Conservation (phyloP, 1,139 yeast genomes). For the Blastobotrys indianensis region DNA sequence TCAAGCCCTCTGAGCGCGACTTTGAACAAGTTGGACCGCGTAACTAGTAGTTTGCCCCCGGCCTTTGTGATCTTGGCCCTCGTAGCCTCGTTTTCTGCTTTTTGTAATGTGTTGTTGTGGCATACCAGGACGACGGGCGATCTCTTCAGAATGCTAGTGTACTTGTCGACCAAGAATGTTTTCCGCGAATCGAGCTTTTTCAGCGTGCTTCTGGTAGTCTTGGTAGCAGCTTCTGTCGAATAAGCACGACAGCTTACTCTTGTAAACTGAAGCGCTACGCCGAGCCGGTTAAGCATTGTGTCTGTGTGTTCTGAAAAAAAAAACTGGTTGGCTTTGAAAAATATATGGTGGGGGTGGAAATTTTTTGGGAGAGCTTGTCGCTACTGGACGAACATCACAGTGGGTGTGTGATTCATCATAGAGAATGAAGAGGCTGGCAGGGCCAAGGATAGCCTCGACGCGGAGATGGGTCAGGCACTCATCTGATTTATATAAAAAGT, state of each 20-base stretch:
- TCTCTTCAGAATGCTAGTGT: constrained; percentile 61
- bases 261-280: no score
- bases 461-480: neutral
- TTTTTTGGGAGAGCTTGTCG: no score
- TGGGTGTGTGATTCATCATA: no score
- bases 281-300: no score
- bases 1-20: constrained; percentile 69
- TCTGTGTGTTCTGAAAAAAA: no score
- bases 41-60: constrained; percentile 62
- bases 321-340: no score
- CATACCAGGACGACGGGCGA: constrained; percentile 66
- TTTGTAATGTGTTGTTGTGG: constrained; percentile 77
- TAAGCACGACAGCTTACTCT: no score
- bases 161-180: constrained; percentile 75
- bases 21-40: constrained; percentile 63
- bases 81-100: constrained; percentile 57
- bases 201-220: constrained; percentile 16
- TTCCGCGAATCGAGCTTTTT: constrained; percentile 44
- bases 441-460: neutral
- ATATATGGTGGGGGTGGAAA: no score
- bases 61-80: constrained; percentile 56
- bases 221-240: no score
- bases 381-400: no score
- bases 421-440: no score
- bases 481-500: constrained; percentile 24